A percentile compares a stretch with the other conserved stretches of the same genome.
phyloP scores from a whole-genome alignment of 2,329 filamentous ascomycete genomes.

The Helminthosporium solani region DNA sequence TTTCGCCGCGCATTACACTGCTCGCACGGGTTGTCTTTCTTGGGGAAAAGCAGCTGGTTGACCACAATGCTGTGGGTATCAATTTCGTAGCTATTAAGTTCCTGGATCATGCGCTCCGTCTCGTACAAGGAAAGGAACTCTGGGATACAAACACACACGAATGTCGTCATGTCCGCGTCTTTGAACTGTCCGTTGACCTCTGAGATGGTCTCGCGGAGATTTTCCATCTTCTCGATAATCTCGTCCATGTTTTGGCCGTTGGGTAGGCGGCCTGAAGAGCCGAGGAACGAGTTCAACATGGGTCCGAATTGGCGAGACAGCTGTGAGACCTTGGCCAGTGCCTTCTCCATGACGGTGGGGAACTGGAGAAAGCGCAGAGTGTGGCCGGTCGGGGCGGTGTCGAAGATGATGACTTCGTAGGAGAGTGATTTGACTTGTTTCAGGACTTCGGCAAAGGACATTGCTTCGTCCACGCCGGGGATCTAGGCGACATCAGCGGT shows the following conservation, averaged over 20 bases:
- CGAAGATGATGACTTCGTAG: conserved; percentile 99
- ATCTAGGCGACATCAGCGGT: conserved; percentile 59
- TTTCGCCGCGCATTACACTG: conserved; percentile 93
- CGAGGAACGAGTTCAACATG: conserved; percentile 90
- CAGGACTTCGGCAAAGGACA: conserved; percentile 98
- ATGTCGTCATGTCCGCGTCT: conserved; percentile 90
- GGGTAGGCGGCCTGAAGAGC: conserved; percentile 72
- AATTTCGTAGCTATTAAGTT: conserved; percentile 87
- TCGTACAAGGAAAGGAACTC: conserved; percentile 97
- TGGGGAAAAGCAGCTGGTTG: conserved; percentile 94
- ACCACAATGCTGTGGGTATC: conserved; percentile 98
- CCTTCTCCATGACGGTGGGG: conserved; percentile 96
- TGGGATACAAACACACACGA: conserved; percentile 97
- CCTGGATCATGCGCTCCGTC: conserved; percentile 99
- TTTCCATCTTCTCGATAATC: conserved; percentile 92
- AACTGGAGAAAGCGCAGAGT: conserved; percentile 98
- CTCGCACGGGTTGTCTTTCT: conserved; percentile 79
- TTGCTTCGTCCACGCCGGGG: conserved; percentile 96
- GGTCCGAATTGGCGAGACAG: conserved; percentile 93
- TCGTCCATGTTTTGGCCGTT: conserved; percentile 93
- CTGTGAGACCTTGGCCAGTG: conserved; percentile 93
- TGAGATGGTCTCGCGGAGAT: conserved; percentile 84
- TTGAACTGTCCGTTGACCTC: conserved; percentile 99
- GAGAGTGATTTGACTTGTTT: conserved; percentile 99
- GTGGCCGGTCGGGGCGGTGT: conserved; percentile 96